Evolutionary conservation across 2,329 filamentous ascomycete species (phyloP).

Genomic region (Didymellaceae sp.): DNA sequence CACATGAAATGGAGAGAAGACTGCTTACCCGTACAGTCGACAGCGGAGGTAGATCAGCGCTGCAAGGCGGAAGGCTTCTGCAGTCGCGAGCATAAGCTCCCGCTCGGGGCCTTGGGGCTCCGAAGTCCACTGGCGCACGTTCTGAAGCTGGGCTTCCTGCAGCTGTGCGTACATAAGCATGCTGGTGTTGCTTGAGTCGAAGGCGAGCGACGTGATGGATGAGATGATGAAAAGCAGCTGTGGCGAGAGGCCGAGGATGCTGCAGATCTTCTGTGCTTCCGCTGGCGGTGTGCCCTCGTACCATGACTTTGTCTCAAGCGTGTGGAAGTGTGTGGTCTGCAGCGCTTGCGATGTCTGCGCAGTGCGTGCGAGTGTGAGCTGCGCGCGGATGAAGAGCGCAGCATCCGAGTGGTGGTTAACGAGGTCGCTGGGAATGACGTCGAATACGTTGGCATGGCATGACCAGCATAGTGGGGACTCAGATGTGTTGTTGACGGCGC

Average conservation of each 20-base stretch:
- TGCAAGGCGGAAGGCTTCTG: constrained; percentile 42
- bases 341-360: constrained; percentile 33
- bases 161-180: constrained; percentile 34
- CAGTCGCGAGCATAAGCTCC: constrained; percentile 38
- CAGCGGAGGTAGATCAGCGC: constrained; percentile 41
- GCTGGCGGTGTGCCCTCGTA: constrained; percentile 26
- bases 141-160: constrained; percentile 35
- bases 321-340: constrained; percentile 29
- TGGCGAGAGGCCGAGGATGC: constrained; percentile 37
- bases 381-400: constrained; percentile 38
- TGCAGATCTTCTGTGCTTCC: constrained; percentile 35
- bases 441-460: constrained; percentile 42
- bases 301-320: constrained; percentile 36
- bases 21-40: constrained; percentile 38
- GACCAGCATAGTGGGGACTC: constrained; percentile 43
- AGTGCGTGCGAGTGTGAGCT: constrained; percentile 39
- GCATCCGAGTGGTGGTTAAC: constrained; percentile 35
- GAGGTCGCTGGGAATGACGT: constrained; percentile 33
- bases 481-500: constrained; percentile 32
- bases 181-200: constrained; percentile 22
- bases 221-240: constrained; percentile 40
- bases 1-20: background rate
- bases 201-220: constrained; percentile 34
- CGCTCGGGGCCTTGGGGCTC: constrained; percentile 32
- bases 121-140: constrained; percentile 36